These are phyloP conservation scores for Parascedosporium putredinis DNA, from an alignment of 2,329 filamentous ascomycete genomes.

Conservation along the genomic window DNA sequence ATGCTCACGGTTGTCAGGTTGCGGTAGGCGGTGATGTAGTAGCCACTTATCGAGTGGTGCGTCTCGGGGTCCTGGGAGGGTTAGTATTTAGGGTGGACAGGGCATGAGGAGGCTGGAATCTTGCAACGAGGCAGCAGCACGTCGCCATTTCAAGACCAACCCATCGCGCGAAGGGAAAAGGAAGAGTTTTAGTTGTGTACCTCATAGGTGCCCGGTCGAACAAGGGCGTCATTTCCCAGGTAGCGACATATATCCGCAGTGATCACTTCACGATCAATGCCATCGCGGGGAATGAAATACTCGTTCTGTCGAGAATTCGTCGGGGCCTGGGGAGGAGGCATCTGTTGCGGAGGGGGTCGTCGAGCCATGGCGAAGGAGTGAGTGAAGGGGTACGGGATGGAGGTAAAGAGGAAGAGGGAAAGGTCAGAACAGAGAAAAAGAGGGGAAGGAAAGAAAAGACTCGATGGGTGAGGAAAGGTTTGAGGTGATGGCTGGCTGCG, in stretches of 20 bases:
- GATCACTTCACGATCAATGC: conserved; percentile 76
- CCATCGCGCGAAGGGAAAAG: conserved; percentile 1
- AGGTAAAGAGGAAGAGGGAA: conserved; percentile 4
- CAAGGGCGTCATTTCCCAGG: conserved; percentile 71
- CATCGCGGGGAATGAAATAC: conserved; percentile 71
- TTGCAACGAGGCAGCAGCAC: neutral
- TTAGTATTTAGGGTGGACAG: conserved; percentile 6
- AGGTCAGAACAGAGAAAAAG: conserved; percentile 10
- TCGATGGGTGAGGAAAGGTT: too few relatives aligned
- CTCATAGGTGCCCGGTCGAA: conserved; percentile 64
- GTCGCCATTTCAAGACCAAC: neutral
- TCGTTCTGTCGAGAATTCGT: conserved; percentile 49
- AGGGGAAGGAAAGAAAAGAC: conserved; percentile 12
- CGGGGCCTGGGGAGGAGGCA: conserved; percentile 23
- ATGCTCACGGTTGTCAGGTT: conserved; percentile 64
- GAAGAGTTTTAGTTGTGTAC: conserved; percentile 43
- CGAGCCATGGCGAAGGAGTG: conserved; percentile 31
- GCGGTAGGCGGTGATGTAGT: conserved; percentile 69
- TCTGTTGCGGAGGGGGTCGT: conserved; percentile 21
- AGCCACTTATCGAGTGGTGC: conserved; percentile 56
- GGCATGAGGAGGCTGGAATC: neutral
- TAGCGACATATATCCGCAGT: conserved; percentile 78
- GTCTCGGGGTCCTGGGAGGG: conserved; percentile 38
- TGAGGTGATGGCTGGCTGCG: conserved; percentile 9
- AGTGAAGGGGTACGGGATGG: conserved; percentile 8